Conservation (phyloP, 768 basidiomycete species). For the Podaxis sp. region DNA sequence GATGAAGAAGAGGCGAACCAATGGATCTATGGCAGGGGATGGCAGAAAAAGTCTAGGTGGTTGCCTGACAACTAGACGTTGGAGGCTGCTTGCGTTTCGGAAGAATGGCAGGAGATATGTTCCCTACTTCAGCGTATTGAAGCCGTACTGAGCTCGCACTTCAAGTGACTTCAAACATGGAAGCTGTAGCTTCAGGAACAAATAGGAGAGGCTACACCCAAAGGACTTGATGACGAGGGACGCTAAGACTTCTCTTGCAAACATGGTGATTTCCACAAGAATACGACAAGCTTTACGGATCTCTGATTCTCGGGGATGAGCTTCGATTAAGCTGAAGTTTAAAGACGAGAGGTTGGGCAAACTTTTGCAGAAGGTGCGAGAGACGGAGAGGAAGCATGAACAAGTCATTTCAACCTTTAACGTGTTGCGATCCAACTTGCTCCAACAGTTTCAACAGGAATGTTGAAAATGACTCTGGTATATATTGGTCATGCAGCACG, state of each 20-base stretch:
- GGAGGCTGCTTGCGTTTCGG: neutral
- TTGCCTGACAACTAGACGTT: neutral
- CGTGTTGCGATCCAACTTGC: neutral
- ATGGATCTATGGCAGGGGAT: neutral
- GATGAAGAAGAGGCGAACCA: neutral
- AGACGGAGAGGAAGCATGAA: neutral
- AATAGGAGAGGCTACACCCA: neutral
- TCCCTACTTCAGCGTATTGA: neutral
- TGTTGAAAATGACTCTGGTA: constrained; percentile 15
- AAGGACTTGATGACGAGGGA: neutral
- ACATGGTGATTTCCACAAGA: neutral
- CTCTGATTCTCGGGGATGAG: neutral
- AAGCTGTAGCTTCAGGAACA: neutral
- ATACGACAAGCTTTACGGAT: neutral
- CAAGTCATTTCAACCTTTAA: neutral
- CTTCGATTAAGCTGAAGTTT: neutral
- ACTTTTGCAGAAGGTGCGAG: neutral
- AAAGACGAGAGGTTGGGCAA: neutral
- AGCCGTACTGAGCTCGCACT: neutral
- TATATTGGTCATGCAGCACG: constrained; percentile 19
- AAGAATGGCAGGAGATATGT: neutral
- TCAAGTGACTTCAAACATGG: neutral
- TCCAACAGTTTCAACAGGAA: constrained; percentile 18
- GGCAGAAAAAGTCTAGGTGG: neutral
- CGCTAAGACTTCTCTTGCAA: neutral